Conservation (phyloP, 2,329 filamentous ascomycete species). For the Alternaria viburni region DNA sequence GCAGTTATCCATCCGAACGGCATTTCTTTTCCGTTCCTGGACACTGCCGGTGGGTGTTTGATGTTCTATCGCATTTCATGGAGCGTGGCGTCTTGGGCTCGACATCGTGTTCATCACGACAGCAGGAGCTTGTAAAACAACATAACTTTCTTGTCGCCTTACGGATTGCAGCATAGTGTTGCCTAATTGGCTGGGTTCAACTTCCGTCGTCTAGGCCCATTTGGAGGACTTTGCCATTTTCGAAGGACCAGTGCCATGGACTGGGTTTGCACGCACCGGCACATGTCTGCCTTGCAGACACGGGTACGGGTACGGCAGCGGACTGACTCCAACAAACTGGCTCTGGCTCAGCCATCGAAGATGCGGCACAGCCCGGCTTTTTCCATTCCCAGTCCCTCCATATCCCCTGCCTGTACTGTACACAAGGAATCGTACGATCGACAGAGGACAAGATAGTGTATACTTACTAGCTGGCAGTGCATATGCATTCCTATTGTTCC, state of each 20-base stretch:
- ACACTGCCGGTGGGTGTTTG: neutral
- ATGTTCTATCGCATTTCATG: conserved; percentile 2
- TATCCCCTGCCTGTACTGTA: neutral
- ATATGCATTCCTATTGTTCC: conserved; percentile 2
- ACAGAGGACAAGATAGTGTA: neutral
- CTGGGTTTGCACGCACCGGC: neutral
- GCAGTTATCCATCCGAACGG: neutral
- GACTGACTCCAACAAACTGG: neutral
- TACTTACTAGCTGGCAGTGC: neutral
- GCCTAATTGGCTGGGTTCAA: neutral
- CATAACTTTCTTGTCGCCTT: neutral
- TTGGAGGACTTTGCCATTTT: neutral
- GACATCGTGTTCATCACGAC: neutral
- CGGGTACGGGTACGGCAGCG: neutral
- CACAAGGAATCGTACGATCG: neutral
- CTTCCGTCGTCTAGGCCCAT: neutral
- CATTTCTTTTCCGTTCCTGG: neutral
- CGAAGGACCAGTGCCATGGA: neutral
- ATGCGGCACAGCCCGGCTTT: neutral
- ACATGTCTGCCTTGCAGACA: neutral
- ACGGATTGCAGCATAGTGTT: neutral
- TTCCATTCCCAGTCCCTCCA: neutral
- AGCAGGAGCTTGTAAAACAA: neutral
- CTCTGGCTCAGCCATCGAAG: neutral
- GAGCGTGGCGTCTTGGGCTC: conserved; percentile 9